A percentile compares a stretch with the other conserved stretches of the same genome.
phyloP scores from a whole-genome alignment of 2,329 filamentous ascomycete genomes.

The Fusarium nanum region DNA sequence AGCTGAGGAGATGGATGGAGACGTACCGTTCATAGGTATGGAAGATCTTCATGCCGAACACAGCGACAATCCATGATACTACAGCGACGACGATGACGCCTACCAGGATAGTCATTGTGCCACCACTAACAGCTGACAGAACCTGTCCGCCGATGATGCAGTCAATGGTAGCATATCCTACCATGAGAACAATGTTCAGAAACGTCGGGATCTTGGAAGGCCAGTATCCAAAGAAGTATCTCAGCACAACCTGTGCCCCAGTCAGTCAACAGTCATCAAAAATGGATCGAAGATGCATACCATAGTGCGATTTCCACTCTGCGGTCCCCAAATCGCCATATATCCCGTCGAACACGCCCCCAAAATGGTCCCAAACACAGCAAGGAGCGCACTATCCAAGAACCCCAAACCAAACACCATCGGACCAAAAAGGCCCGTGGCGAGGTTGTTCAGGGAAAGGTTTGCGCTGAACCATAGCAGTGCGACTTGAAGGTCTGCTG shows the following conservation, averaged over 20 bases:
- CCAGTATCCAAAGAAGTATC: constrained; percentile 80
- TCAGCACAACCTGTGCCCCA: constrained; percentile 65
- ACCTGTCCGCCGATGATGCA: constrained; percentile 84
- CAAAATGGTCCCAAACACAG: constrained; percentile 80
- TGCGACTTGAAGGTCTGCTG: constrained; percentile 54
- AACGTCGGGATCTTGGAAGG: constrained; percentile 49
- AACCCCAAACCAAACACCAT: constrained; percentile 78
- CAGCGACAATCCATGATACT: constrained; percentile 78
- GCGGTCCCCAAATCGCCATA: constrained; percentile 81
- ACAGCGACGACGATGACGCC: constrained; percentile 82
- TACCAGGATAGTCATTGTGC: constrained; percentile 74
- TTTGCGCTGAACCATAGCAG: constrained; percentile 60
- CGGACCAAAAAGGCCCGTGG: constrained; percentile 77
- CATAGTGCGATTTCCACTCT: constrained; percentile 82
- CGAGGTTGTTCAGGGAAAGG: constrained; percentile 60
- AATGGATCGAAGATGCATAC: constrained; percentile 46
- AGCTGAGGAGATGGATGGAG: no score
- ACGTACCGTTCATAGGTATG: constrained; percentile 74
- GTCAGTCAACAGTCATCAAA: constrained; percentile 4
- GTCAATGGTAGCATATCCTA: constrained; percentile 84
- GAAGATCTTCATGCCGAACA: constrained; percentile 64
- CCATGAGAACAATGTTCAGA: constrained; percentile 67
- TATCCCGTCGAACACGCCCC: constrained; percentile 79
- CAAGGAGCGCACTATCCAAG: constrained; percentile 76
- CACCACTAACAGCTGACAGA: constrained; percentile 76